These are phyloP conservation scores for Aspergillus texensis DNA, from an alignment of 2,329 filamentous ascomycete species.

Conservation along the genomic window DNA sequence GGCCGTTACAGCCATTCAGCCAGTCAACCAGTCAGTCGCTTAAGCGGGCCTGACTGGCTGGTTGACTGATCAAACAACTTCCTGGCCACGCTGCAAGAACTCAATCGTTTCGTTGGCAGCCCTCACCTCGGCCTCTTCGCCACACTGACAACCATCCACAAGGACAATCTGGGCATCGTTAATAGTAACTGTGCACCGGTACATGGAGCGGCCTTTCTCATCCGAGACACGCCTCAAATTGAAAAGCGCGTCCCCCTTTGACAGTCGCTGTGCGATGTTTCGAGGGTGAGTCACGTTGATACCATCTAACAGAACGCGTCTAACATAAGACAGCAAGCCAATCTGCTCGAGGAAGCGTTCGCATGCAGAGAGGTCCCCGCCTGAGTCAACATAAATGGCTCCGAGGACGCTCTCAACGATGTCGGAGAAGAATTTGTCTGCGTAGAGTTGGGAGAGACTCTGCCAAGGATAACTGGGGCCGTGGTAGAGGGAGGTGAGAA, in stretches of 20 bases:
- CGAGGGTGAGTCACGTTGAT: conserved; percentile 65
- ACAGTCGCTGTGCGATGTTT: conserved; percentile 66
- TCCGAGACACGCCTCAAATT: conserved; percentile 17
- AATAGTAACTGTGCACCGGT: conserved; percentile 22
- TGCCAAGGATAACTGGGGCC: conserved; percentile 74
- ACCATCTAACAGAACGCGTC: conserved; percentile 60
- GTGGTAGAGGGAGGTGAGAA: conserved; percentile 55
- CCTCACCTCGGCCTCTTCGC: conserved; percentile 34
- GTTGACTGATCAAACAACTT: neutral
- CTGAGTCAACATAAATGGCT: conserved; percentile 79
- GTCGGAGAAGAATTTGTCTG: conserved; percentile 81
- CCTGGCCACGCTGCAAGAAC: conserved; percentile 10
- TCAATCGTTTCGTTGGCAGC: conserved; percentile 25
- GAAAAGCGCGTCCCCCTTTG: conserved; percentile 33
- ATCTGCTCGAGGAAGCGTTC: conserved; percentile 61
- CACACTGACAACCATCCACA: conserved; percentile 28
- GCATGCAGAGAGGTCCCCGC: conserved; percentile 63
- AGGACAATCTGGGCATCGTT: conserved; percentile 20
- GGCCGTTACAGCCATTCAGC: neutral
- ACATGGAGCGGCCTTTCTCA: conserved; percentile 21
- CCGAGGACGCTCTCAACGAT: conserved; percentile 79
- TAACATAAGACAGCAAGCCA: conserved; percentile 67
- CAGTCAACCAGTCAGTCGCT: neutral
- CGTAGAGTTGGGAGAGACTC: conserved; percentile 64
- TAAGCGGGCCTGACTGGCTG: neutral